Conservation (phyloP, 169 alveolate species). For the Plasmodium gallinaceum region DNA sequence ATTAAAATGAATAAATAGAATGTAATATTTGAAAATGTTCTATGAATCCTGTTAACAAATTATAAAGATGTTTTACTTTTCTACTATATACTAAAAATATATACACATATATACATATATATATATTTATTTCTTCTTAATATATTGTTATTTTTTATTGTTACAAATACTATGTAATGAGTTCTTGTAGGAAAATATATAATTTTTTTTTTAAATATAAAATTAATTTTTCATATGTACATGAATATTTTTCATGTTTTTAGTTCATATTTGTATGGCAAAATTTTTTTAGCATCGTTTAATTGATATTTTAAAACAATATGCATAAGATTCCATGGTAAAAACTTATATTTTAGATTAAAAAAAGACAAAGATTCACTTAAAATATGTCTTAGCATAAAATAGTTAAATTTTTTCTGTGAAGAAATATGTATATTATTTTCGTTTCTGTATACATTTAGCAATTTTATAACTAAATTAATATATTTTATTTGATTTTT, state of each 20-base stretch:
- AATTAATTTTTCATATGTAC: too few species aligned
- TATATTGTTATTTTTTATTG: not conserved
- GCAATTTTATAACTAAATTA: conserved; percentile 2
- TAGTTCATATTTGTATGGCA: not conserved
- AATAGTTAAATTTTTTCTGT: conserved; percentile 12
- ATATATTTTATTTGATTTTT: conserved; percentile 39
- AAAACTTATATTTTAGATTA: conserved; percentile 20
- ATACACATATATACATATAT: not conserved
- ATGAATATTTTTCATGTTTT: not conserved
- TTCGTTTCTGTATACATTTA: not conserved
- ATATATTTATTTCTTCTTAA: not conserved
- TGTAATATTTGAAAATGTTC: too few species aligned
- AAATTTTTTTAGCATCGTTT: not conserved
- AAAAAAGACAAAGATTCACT: conserved; percentile 5
- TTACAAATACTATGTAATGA: not conserved
- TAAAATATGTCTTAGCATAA: conserved; percentile 52
- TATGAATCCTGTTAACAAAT: too few species aligned
- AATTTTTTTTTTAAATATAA: too few species aligned
- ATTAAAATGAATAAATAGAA: too few species aligned
- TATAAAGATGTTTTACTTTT: too few species aligned
- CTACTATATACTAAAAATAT: not conserved
- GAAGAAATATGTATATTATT: not conserved
- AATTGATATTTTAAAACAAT: conserved; percentile 2
- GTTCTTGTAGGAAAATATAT: too few species aligned
- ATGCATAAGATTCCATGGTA: conserved; percentile 37